phyloP scores from a whole-genome alignment of 1,284 basidiomycete species.

The Trichosporon ovoides region DNA sequence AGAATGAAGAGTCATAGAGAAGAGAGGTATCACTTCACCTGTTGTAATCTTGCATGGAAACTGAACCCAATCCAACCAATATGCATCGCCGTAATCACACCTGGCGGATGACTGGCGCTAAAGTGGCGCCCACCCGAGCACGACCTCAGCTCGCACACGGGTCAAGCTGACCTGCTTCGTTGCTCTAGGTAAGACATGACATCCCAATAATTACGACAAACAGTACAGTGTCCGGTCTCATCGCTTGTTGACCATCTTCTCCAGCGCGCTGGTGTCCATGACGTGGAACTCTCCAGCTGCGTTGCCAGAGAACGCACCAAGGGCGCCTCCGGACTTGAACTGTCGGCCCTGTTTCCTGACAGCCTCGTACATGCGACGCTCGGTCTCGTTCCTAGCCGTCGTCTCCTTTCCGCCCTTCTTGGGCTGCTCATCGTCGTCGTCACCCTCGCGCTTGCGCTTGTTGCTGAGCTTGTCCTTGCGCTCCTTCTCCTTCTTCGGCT shows the following conservation, averaged over 20 bases:
- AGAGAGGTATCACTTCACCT: background rate
- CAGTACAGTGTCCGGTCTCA: background rate
- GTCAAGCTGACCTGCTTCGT: no score
- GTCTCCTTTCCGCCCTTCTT: conserved; percentile 38
- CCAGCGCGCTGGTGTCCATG: conserved; percentile 61
- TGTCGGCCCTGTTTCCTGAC: conserved; percentile 79
- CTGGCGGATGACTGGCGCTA: no score
- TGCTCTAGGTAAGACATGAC: background rate
- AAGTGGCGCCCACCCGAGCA: no score
- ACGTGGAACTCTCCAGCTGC: conserved; percentile 65
- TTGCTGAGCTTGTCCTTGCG: conserved; percentile 16
- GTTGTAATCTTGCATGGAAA: background rate
- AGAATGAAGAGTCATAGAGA: conserved; percentile 3
- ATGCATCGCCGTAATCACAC: background rate
- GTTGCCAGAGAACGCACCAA: conserved; percentile 68
- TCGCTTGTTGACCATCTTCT: conserved; percentile 54
- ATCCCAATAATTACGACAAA: background rate
- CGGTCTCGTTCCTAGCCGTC: conserved; percentile 56
- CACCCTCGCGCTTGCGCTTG: conserved; percentile 48
- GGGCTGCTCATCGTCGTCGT: conserved; percentile 50
- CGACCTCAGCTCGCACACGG: no score
- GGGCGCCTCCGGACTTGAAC: conserved; percentile 70
- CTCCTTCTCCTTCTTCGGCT: conserved; percentile 20
- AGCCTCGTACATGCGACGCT: conserved; percentile 78
- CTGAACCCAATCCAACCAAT: background rate